Percentiles rank a stretch among this genome's conserved stretches.
Conservation (phyloP, 106 monocot species). For the Chionographis japonica region DNA sequence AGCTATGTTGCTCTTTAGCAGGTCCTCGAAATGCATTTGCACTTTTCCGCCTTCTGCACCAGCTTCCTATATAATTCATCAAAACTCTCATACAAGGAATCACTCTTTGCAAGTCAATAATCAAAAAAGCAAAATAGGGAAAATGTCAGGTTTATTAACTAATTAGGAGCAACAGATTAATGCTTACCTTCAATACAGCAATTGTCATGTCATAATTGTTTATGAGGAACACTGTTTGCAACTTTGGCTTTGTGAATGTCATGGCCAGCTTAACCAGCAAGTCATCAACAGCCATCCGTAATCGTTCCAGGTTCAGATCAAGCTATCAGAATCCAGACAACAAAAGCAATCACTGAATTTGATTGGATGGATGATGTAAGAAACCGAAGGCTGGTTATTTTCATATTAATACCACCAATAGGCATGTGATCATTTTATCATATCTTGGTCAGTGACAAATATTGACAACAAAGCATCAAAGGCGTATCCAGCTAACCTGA, state of each 20-base stretch:
- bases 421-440: neutral
- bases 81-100: neutral
- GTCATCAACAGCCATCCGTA: conserved; percentile 95
- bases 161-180: neutral
- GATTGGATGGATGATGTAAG: neutral
- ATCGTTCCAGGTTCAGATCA: conserved; percentile 86
- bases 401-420: too few species aligned
- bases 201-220: conserved; percentile 99
- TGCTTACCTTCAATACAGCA: conserved; percentile 75
- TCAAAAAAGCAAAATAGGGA: neutral
- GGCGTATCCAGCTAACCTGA: conserved; percentile 49
- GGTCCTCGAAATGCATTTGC: conserved; percentile 87
- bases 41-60: conserved; percentile 85
- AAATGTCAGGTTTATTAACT: neutral
- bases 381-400: neutral
- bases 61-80: conserved; percentile 61
- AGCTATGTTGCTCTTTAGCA: conserved; percentile 88
- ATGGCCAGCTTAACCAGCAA: conserved; percentile 85
- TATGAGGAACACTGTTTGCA: conserved; percentile 90
- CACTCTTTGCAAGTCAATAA: too few species aligned
- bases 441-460: neutral
- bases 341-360: conserved; percentile 1
- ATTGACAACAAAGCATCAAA: neutral
- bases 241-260: conserved; percentile 70
- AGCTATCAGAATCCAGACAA: conserved; percentile 47